Evolutionary conservation across 495 filamentous ascomycete species (phyloP).

Genomic region (Hypoxylon lienhwacheense): DNA sequence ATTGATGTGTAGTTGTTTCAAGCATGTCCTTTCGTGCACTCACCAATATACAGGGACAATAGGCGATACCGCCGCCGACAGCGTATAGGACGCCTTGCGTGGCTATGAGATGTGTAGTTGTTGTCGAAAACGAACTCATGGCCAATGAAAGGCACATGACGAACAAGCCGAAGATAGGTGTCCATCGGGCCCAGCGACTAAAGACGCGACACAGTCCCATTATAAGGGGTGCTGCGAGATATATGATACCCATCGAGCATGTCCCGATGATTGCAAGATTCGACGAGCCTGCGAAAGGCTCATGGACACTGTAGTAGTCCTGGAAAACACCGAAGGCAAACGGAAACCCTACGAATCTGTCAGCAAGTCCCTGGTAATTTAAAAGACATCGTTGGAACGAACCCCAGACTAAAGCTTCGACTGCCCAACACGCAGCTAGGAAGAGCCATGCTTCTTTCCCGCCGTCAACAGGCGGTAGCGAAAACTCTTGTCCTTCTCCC

Average conservation of each 20-base stretch:
- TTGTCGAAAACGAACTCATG: conserved; percentile 45
- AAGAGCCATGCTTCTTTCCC: conserved; percentile 63
- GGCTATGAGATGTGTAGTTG: conserved; percentile 40
- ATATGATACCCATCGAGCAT: conserved; percentile 50
- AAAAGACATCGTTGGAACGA: conserved; percentile 10
- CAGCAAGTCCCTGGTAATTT: neutral
- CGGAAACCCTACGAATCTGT: conserved; percentile 53
- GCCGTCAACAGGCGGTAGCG: conserved; percentile 56
- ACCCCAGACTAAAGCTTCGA: conserved; percentile 64
- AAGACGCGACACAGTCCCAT: conserved; percentile 40
- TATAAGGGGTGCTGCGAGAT: conserved; percentile 46
- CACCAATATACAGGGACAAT: conserved; percentile 45
- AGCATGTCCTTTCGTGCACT: conserved; percentile 4
- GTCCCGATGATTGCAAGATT: conserved; percentile 38
- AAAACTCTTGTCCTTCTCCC: conserved; percentile 36
- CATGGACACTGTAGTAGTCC: conserved; percentile 56
- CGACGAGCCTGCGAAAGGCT: conserved; percentile 46
- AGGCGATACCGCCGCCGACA: conserved; percentile 46
- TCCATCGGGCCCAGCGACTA: conserved; percentile 37
- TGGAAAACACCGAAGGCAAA: conserved; percentile 64
- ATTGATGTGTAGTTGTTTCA: neutral
- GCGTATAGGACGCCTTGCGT: conserved; percentile 53
- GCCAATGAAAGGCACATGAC: conserved; percentile 39
- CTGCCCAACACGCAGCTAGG: conserved; percentile 55
- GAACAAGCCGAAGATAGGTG: conserved; percentile 37